Base-by-base conservation (phyloP, 129 eudicot species). In the Cynara cardunculus region DNA sequence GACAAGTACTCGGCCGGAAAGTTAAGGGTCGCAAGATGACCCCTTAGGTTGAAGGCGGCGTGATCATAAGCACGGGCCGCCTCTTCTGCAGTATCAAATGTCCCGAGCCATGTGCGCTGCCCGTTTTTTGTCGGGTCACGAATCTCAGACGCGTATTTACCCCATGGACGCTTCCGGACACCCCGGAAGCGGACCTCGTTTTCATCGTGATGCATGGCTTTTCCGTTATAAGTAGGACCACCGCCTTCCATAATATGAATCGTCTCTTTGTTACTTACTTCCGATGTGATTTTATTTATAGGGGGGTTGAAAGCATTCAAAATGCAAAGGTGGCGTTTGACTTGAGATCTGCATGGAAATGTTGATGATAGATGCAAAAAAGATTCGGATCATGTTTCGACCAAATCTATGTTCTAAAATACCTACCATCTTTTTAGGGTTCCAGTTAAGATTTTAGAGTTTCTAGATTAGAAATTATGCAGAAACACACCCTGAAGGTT, bases 91-190 rank as follows among this genome's bases (percentile, higher is more conserved):
- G 94, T 87, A 53, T 91, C 97, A 73, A 89, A 94, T 18, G 98
- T 94, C 13, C 98, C 97, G 4, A 94, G 98, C 98, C 98, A 94
- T 19, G 65, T 30, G 4, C 98, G 87, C 14, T 89, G 93, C 8
- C 98, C 98, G 66, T 88, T 88, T 26, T 90, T 88, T 8, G 80
- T 84, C 2, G 98, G 90, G 85, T 94, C 98, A 0, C 98, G 94
- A 11, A 94, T 91, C 87, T 94, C 98, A 18, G 98, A 91, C 24
- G 97, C 98, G 25, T 46, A 94, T 68, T 91, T 94, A 26, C 97
- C 98, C 98, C 98, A 94, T 1, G 98, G 97, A 81, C 98, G 81
- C 77, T 84, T 73, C 71, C 98, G 69, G 13, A 94, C 98, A 2
- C 98, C 98, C 0, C 98, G 97, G 86, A 74, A 89, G n/a, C 87